Percentiles rank a stretch among this genome's conserved stretches.
phyloP scores from a whole-genome alignment of 805 yeast genomes.

The Candida insectalens region DNA sequence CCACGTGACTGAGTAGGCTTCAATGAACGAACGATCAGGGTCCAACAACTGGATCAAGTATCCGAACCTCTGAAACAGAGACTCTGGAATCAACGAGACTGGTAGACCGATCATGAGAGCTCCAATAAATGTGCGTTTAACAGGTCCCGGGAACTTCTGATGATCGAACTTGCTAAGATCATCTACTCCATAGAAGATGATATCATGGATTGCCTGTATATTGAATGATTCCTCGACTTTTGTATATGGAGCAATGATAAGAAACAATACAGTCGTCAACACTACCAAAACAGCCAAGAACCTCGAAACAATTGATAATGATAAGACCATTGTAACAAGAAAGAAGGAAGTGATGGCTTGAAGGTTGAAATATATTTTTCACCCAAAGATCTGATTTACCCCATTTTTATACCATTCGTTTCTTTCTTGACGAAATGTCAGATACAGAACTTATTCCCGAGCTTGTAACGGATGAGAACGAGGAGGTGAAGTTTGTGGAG shows the following conservation, averaged over 20 bases:
- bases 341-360: no score
- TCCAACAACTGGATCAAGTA: neutral
- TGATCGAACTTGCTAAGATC: conserved; percentile 55
- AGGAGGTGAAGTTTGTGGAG: conserved; percentile 17
- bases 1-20: conserved; percentile 25
- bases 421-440: no score
- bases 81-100: conserved; percentile 26
- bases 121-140: conserved; percentile 79
- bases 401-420: no score
- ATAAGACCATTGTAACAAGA: no score
- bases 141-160: conserved; percentile 72
- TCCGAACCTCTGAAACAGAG: neutral
- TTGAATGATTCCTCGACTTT: conserved; percentile 94
- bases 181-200: conserved; percentile 51
- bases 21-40: neutral
- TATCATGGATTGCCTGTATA: conserved; percentile 81
- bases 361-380: no score
- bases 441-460: conserved; percentile 19
- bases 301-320: neutral
- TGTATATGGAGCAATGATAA: conserved; percentile 62
- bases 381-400: no score
- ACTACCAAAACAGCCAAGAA: conserved; percentile 26
- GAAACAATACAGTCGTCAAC: conserved; percentile 36
- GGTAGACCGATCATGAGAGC: conserved; percentile 43
- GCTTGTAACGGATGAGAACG: conserved; percentile 15